These are phyloP conservation scores for Trichoderma atroviride DNA, from an alignment of 2,329 filamentous ascomycete genomes.

Conservation along the genomic window DNA sequence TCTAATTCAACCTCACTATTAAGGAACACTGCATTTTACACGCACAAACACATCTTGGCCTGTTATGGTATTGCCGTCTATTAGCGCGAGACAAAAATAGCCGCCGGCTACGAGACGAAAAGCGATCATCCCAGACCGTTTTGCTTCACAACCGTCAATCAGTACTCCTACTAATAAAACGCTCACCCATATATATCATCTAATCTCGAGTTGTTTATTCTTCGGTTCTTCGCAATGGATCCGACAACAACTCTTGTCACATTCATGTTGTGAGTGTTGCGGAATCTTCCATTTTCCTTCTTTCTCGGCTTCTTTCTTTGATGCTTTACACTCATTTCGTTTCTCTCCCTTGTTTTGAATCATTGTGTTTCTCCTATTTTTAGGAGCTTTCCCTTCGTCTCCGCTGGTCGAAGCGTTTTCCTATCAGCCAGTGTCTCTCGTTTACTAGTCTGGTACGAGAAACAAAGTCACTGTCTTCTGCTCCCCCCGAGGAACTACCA, in stretches of 20 bases:
- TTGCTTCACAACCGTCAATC: neutral
- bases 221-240: conserved; percentile 49
- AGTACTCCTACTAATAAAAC: conserved; percentile 13
- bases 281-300: conserved; percentile 23
- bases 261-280: conserved; percentile 64
- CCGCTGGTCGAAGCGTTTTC: conserved; percentile 6
- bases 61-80: neutral
- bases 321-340: conserved; percentile 30
- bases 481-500: neutral
- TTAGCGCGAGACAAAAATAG: conserved; percentile 17
- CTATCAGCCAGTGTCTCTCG: conserved; percentile 16
- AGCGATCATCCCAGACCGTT: neutral
- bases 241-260: conserved; percentile 68
- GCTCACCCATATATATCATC: conserved; percentile 4
- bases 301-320: conserved; percentile 31
- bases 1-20: conserved; percentile 8
- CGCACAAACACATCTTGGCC: neutral
- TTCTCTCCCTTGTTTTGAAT: conserved; percentile 26
- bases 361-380: conserved; percentile 17
- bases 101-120: conserved; percentile 18
- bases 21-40: conserved; percentile 6
- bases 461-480: neutral
- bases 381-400: conserved; percentile 2
- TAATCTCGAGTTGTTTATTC: neutral
- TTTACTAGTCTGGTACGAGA: conserved; percentile 6